Evolutionary conservation across 192 early-diverging fungal species (phyloP), one percentile per base, ranked within the genome.

Genomic region (Coemansia sp.): DNA sequence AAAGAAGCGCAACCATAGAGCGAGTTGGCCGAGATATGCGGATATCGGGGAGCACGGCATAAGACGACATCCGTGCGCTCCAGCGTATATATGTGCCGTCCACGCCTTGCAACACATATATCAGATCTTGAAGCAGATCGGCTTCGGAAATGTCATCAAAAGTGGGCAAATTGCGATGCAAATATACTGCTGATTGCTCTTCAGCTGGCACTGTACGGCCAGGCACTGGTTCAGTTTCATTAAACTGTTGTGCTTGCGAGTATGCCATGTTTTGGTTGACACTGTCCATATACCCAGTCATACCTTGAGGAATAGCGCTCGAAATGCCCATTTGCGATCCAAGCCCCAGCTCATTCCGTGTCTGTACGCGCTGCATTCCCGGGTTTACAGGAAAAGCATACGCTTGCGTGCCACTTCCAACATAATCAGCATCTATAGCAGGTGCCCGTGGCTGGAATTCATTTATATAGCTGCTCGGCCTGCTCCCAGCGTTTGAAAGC

Each of bases 101-200:
- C 46, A 98, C 89, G 0, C 91, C 96, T 68, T 98, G 96, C 71
- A 96, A 89, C 14, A 94, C 83, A 65, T 86, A 98, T 5, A 98
- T 81, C 45, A 96, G 67, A 57, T 98, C 96, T 4, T 86, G 84
- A 23, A 98, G 63, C 37, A 94, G 70, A 3, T 72, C 72, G 3
- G 77, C 65, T 57, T 91, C 90, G 13, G 79, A 51, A 9, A 85
- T 66, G 28, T 83, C 66, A 48, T 65, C 73, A 48, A 59, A 69
- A 12, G 61, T 58, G 0, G 72, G 69, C 31, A 72, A 62, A 47
- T 57, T 38, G 21, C 69, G 52, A 56, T 65, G 54, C 40, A 55
- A 18, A 12, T 56, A 53, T 36, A 53, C 54, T 16, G 23, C 20
- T 2, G 43, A 7, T 26, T 31, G 30, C 13, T 52, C 50, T 20